Conservation (phyloP, 345 rosid species). For the Arabis alpina region DNA sequence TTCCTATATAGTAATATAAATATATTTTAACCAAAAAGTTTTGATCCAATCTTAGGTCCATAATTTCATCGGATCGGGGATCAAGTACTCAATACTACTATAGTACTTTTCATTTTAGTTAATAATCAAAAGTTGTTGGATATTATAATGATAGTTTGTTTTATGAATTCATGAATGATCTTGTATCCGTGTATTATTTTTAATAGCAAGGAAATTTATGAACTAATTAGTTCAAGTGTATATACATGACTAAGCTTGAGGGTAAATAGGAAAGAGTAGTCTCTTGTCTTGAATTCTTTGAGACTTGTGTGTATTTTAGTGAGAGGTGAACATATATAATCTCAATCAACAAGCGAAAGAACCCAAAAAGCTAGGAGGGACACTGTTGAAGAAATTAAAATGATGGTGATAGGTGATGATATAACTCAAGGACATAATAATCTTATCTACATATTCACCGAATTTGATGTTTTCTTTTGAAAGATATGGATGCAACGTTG, state of each 20-base stretch:
- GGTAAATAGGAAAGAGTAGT: constrained; percentile 7
- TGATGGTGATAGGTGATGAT: constrained; percentile 21
- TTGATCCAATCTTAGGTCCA: neutral
- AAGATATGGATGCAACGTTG: constrained; percentile 28
- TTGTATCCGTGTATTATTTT: neutral
- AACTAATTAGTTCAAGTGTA: neutral
- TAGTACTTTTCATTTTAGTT: constrained; percentile 3
- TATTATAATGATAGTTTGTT: constrained; percentile 17
- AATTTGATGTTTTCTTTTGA: constrained; percentile 16
- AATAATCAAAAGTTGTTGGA: constrained; percentile 16
- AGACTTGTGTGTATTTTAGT: constrained; percentile 22
- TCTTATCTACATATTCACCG: constrained; percentile 29
- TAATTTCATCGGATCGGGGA: neutral
- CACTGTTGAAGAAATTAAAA: constrained; percentile 6
- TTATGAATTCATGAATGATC: neutral
- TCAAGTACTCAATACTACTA: neutral
- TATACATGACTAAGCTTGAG: constrained; percentile 5
- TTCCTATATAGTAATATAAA: too few relatives aligned
- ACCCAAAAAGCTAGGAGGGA: constrained; percentile 24
- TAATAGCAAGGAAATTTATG: neutral
- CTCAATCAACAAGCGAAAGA: constrained; percentile 20
- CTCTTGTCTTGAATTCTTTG: constrained; percentile 4
- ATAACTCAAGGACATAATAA: constrained; percentile 5
- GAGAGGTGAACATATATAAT: constrained; percentile 23
- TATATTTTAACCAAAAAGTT: neutral